These are phyloP conservation scores for Russula sp. DNA, from an alignment of 768 basidiomycete species.

Conservation along the genomic window DNA sequence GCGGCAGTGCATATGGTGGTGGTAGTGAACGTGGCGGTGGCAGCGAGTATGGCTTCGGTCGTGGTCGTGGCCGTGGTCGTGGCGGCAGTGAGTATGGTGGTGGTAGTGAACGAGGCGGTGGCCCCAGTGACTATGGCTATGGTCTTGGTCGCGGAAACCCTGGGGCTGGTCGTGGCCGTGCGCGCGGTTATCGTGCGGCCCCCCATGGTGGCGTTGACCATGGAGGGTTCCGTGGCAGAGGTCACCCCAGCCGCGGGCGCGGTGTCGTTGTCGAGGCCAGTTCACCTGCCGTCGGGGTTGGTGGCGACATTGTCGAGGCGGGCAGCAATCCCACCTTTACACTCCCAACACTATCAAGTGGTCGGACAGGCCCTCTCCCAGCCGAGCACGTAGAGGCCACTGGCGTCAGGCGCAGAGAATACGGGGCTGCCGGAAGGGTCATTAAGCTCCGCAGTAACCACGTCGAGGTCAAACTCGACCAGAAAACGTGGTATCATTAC, in stretches of 20 bases:
- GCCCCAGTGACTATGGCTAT: neutral
- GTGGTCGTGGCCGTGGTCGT: neutral
- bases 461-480: conserved; percentile 59
- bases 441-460: conserved; percentile 53
- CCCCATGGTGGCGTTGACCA: conserved; percentile 23
- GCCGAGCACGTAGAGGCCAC: conserved; percentile 47
- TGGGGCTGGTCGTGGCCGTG: neutral
- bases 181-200: conserved; percentile 32
- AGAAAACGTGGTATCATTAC: conserved; percentile 66
- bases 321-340: neutral
- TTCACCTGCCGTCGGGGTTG: neutral
- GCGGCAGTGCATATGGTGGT: neutral
- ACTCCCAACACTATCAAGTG: neutral
- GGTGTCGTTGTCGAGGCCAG: neutral
- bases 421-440: conserved; percentile 52
- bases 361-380: conserved; percentile 25
- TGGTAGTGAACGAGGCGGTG: neutral
- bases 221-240: neutral
- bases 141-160: neutral
- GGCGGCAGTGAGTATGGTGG: conserved; percentile 1
- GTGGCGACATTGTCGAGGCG: neutral
- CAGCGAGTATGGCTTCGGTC: too few relatives aligned
- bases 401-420: conserved; percentile 65
- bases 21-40: neutral
- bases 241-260: neutral